Conservation (phyloP, 768 basidiomycete species). For the Daedalea quercina region DNA sequence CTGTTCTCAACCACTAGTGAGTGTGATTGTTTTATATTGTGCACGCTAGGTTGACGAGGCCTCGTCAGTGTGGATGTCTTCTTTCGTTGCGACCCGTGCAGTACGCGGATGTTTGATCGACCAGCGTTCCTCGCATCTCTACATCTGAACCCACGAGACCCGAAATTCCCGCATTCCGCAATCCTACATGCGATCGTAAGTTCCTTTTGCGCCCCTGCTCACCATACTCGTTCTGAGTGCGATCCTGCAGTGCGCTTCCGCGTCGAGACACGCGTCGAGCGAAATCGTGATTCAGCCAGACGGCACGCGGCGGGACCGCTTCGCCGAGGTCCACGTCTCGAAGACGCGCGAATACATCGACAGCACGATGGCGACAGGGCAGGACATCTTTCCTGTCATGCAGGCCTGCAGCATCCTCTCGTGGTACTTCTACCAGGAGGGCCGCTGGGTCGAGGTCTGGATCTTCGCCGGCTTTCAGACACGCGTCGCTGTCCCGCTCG, state of each 20-base stretch:
- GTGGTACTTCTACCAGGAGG: conserved; percentile 90
- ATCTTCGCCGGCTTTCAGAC: conserved; percentile 84
- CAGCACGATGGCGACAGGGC: conserved; percentile 83
- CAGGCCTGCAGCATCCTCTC: conserved; percentile 82
- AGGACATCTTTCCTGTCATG: conserved; percentile 82
- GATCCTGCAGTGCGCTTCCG: conserved; percentile 61
- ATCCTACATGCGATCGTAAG: conserved; percentile 86
- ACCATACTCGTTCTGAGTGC: not conserved
- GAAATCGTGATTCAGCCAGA: conserved; percentile 62
- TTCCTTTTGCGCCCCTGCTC: conserved; percentile 5
- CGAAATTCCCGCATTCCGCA: conserved; percentile 83
- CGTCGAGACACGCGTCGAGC: conserved; percentile 77
- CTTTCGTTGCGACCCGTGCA: conserved; percentile 84
- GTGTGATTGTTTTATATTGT: conserved; percentile 17
- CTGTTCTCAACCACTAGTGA: conserved; percentile 69
- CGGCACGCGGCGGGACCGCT: conserved; percentile 74
- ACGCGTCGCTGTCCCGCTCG: conserved; percentile 72
- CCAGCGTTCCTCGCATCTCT: conserved; percentile 76
- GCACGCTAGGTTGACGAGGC: no score
- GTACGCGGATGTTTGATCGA: conserved; percentile 77
- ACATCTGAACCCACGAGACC: conserved; percentile 72
- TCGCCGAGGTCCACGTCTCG: conserved; percentile 81
- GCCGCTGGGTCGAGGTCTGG: conserved; percentile 89
- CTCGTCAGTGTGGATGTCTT: conserved; percentile 69
- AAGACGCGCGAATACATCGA: conserved; percentile 88